phyloP scores from a whole-genome alignment of 306 rosid genomes.

The Prunus davidiana region DNA sequence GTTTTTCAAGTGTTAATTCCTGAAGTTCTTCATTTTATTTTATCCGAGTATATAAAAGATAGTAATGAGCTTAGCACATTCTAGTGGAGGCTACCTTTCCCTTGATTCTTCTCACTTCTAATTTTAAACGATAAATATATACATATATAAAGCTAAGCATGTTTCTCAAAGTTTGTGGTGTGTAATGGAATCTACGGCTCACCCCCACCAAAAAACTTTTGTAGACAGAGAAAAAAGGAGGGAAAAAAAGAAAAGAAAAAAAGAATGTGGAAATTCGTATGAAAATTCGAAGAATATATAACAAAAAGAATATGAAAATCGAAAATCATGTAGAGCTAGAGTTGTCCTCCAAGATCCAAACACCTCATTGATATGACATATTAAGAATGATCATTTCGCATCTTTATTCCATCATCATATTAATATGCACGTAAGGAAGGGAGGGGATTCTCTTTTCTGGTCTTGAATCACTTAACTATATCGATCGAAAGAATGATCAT shows the following conservation, averaged over 20 bases:
- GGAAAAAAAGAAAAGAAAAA: no score
- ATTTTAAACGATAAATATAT: neutral
- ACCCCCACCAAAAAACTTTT: conserved; percentile 27
- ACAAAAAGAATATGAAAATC: neutral
- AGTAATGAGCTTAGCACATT: conserved; percentile 28
- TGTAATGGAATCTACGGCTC: conserved; percentile 19
- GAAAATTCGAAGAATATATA: no score
- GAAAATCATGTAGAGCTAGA: conserved; percentile 33
- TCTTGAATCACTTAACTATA: neutral
- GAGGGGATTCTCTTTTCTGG: conserved; percentile 9
- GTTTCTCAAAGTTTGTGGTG: conserved; percentile 26
- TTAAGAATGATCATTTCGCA: neutral
- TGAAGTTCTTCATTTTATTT: neutral
- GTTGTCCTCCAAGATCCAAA: conserved; percentile 57
- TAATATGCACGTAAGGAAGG: neutral
- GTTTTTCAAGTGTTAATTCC: neutral
- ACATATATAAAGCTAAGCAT: neutral
- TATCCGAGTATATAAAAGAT: neutral
- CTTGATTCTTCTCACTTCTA: conserved; percentile 28
- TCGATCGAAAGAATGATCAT: neutral
- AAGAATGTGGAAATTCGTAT: neutral
- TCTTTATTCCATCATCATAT: conserved; percentile 2
- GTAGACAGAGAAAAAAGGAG: neutral
- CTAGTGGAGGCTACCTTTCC: conserved; percentile 33
- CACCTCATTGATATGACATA: conserved; percentile 30